Conservation (phyloP, 1,284 basidiomycete species). For the Ceratobasidium sp. region DNA sequence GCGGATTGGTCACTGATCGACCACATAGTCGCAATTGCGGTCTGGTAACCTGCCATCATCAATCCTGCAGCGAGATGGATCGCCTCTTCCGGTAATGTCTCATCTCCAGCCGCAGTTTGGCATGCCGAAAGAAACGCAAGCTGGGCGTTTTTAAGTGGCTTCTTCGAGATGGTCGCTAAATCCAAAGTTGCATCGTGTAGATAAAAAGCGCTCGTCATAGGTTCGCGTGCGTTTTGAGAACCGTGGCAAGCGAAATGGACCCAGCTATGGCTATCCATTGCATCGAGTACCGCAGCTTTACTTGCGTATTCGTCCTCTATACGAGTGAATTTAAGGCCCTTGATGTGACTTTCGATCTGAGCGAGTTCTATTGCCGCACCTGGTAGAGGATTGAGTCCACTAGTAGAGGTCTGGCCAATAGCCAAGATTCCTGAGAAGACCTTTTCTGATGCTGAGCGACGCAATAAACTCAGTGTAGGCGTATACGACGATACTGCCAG, state of each 20-base stretch:
- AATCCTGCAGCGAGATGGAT: conserved; percentile 27
- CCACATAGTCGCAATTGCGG: conserved; percentile 31
- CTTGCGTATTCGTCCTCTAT: not conserved
- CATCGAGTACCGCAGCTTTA: not conserved
- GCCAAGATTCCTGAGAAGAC: not conserved
- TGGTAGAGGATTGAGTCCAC: not conserved
- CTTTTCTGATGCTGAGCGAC: not conserved
- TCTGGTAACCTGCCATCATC: conserved; percentile 2
- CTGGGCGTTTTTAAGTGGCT: not conserved
- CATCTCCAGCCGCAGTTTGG: conserved; percentile 16
- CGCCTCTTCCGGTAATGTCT: conserved; percentile 8
- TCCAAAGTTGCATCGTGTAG: not conserved
- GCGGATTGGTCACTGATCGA: conserved; percentile 9
- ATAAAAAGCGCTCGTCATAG: not conserved
- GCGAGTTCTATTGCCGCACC: not conserved
- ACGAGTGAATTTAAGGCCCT: not conserved
- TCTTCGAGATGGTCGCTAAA: not conserved
- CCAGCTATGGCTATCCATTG: conserved; percentile 2
- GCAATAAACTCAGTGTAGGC: not conserved
- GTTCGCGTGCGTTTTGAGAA: not conserved
- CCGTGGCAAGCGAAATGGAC: conserved; percentile 33
- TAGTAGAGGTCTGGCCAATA: not conserved
- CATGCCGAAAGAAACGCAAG: conserved; percentile 30
- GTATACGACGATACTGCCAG: conserved; percentile 3
- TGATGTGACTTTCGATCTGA: not conserved